Base-by-base conservation (phyloP, 2,329 filamentous ascomycete species). In the Periconia macrospinosa region DNA sequence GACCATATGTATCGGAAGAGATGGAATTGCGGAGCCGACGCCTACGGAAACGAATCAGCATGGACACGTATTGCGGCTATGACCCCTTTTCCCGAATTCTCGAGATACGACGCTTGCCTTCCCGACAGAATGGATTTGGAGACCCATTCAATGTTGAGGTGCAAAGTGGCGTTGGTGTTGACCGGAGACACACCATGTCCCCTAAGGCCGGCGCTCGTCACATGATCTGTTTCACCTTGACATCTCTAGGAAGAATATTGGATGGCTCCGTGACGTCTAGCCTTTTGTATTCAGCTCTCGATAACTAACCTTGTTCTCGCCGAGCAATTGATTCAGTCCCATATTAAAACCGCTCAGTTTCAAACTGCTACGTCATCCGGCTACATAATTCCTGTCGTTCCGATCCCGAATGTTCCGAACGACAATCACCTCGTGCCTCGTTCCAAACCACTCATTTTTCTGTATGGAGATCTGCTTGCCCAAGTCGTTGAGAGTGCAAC, bases 11-110 rank as follows among this genome's bases (percentile, higher is more conserved):
- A 47, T 42, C 55, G 58, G 15, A 58, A 45, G 49, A 49, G 48
- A 56, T 58, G 57, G 61, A 56, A 59, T 56, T 56, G 58, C 55
- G 55, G 54, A 56, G 57, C 62, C 52, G 56, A 61, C 53, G 49
- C 30, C 40, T 45, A 43, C 45, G 50, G 53, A 30, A 42, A 51
- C 33, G 42, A 23, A 17, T 47, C n/a, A n/a, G n/a, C n/a, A 55
- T 42, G 8, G 8, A 33, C 30, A 20, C 45, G 27, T 35, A 30
- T 49, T 47, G 58, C 56, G 53, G 56, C 54, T 49, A 60, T 52
- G 59, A 30, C 56, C 56, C 52, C 56, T 58, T 53, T 59, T 54
- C 47, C 62, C 61, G 62, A 54, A 45, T 56, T 55, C 57, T 53
- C 15, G 58, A 60, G 47, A 62, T 58, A 53, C 45, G 41, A 52